phyloP scores from a whole-genome alignment of 495 filamentous ascomycete genomes.

The Articulospora tetracladia region DNA sequence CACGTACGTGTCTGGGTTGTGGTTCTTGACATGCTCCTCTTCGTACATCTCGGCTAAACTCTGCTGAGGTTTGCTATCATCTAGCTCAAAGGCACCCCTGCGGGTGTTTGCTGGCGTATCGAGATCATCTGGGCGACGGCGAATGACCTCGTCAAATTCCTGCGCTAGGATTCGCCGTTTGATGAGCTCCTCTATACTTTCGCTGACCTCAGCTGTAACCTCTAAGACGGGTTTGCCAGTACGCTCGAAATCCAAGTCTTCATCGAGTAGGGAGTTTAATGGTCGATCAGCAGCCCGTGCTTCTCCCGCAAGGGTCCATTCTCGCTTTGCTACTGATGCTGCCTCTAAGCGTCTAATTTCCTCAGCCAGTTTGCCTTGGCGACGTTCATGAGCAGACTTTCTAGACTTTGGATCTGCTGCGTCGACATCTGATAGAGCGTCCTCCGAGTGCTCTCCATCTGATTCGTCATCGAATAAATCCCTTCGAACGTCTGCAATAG shows the following conservation, averaged over 20 bases:
- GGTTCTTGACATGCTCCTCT: constrained; percentile 76
- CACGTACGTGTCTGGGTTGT: constrained; percentile 74
- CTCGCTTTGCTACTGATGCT: constrained; percentile 82
- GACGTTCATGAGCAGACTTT: constrained; percentile 78
- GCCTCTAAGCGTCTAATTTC: constrained; percentile 90
- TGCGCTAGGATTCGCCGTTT: constrained; percentile 87
- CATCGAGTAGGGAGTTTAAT: constrained; percentile 86
- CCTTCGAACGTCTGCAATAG: constrained; percentile 85
- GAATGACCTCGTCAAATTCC: constrained; percentile 90
- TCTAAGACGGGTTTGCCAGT: constrained; percentile 94
- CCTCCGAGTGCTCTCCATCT: constrained; percentile 50
- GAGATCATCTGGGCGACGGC: constrained; percentile 69
- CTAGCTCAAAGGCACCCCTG: constrained; percentile 71
- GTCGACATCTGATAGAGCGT: constrained; percentile 51
- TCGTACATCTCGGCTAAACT: constrained; percentile 92
- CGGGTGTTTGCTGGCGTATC: constrained; percentile 49
- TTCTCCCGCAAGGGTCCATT: constrained; percentile 90
- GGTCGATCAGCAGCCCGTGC: constrained; percentile 78
- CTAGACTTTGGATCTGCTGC: constrained; percentile 51
- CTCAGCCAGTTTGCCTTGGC: constrained; percentile 77
- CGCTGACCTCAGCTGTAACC: constrained; percentile 88
- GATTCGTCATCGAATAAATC: constrained; percentile 87
- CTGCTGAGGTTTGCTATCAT: constrained; percentile 82
- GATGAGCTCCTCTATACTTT: constrained; percentile 90
- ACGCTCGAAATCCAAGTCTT: constrained; percentile 94